Percentiles rank a stretch among this genome's conserved stretches.
phyloP scores from a whole-genome alignment of 1,139 yeast genomes.

The Candida tetrigidarum region DNA sequence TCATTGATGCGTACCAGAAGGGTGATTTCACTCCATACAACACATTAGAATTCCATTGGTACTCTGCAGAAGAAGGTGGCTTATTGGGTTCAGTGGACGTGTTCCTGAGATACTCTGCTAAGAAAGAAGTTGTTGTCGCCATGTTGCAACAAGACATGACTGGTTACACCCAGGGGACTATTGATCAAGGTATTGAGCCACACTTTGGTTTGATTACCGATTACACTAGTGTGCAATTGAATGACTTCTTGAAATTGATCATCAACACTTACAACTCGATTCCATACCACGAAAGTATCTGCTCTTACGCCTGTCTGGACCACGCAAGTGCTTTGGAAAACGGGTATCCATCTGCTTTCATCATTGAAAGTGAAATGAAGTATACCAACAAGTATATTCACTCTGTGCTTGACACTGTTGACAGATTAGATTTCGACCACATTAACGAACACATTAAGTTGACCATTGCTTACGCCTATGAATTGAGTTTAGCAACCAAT shows the following conservation, averaged over 20 bases:
- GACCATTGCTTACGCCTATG: conserved; percentile 70
- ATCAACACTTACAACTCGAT: conserved; percentile 66
- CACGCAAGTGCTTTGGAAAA: conserved; percentile 84
- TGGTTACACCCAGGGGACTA: conserved; percentile 67
- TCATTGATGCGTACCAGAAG: conserved; percentile 40
- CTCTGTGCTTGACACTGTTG: conserved; percentile 79
- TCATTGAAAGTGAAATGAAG: conserved; percentile 74
- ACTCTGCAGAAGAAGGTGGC: conserved; percentile 96
- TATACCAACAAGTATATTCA: conserved; percentile 73
- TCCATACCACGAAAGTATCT: conserved; percentile 71
- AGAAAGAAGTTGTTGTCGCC: conserved; percentile 62
- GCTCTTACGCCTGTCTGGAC: conserved; percentile 95
- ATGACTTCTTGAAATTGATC: conserved; percentile 63
- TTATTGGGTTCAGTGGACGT: conserved; percentile 85
- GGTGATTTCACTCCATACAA: conserved; percentile 61
- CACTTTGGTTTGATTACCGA: conserved; percentile 84
- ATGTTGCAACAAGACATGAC: conserved; percentile 98
- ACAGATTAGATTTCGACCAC: conserved; percentile 75
- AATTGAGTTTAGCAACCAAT: conserved; percentile 49
- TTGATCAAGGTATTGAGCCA: conserved; percentile 61
- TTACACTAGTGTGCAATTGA: conserved; percentile 63
- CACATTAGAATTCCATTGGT: conserved; percentile 90
- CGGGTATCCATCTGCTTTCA: conserved; percentile 85
- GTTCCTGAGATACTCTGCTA: conserved; percentile 55
- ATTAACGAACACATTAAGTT: conserved; percentile 79